A percentile compares a stretch with the other conserved stretches of the same genome.
Conservation (phyloP, 2,329 filamentous ascomycete genomes). For the Microascus cirrosus region DNA sequence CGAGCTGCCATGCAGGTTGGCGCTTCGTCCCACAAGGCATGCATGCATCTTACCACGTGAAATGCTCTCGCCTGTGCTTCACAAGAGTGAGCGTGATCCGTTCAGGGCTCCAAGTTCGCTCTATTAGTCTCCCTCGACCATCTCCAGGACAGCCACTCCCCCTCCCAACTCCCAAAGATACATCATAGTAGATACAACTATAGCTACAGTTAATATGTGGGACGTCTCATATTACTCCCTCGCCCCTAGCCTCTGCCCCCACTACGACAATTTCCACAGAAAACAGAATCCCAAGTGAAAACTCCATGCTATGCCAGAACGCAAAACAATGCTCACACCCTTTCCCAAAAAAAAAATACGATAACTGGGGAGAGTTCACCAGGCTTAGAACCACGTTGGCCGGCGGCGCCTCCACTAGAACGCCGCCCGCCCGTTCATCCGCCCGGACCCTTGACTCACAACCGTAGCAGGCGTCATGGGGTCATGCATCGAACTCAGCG, state of each 20-base stretch:
- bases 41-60: background rate
- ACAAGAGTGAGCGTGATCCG: background rate
- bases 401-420: constrained; percentile 16
- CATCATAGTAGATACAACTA: background rate
- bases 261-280: background rate
- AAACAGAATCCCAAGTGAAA: background rate
- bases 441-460: constrained; percentile 10
- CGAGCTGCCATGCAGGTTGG: background rate
- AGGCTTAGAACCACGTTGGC: background rate
- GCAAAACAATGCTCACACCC: constrained; percentile 1
- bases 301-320: constrained; percentile 11
- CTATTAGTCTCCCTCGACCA: background rate
- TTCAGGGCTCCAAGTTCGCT: background rate
- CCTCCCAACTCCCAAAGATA: background rate
- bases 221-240: background rate
- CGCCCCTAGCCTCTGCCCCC: background rate
- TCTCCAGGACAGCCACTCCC: background rate
- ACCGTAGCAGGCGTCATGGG: constrained; percentile 7
- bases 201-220: background rate
- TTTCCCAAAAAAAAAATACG: constrained; percentile 6
- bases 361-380: background rate
- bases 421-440: constrained; percentile 25
- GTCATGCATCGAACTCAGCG: constrained; percentile 1
- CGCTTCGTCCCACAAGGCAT: background rate
- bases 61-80: background rate